Conservation (phyloP, 140 eudicot genomes). For the Oenanthe javanica region DNA sequence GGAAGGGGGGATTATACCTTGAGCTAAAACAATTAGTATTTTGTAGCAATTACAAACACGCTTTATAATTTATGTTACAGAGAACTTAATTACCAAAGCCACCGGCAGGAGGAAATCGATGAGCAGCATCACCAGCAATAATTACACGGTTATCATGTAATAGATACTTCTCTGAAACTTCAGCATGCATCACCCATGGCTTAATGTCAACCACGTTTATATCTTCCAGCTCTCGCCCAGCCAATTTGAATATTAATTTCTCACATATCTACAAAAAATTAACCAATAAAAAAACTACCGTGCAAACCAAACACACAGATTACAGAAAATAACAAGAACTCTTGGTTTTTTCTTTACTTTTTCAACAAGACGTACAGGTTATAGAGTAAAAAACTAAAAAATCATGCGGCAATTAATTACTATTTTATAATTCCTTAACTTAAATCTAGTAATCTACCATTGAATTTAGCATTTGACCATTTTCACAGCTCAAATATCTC, state of each 20-base stretch:
- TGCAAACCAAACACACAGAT: neutral
- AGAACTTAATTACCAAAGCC: constrained; percentile 63
- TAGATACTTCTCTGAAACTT: constrained; percentile 75
- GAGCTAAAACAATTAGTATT: neutral
- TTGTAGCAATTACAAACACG: neutral
- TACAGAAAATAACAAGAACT: neutral
- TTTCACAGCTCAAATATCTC: neutral
- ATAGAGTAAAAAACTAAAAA: no score
- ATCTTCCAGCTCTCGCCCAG: constrained; percentile 75
- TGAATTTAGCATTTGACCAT: neutral
- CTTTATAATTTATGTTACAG: neutral
- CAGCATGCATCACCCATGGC: constrained; percentile 98
- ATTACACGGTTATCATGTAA: constrained; percentile 51
- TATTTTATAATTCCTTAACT: neutral
- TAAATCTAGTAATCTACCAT: constrained; percentile 4
- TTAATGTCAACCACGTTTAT: constrained; percentile 68
- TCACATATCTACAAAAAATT: constrained; percentile 63
- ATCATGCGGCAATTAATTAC: neutral
- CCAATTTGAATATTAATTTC: constrained; percentile 70
- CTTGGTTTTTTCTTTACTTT: neutral
- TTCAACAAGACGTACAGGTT: neutral
- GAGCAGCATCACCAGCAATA: constrained; percentile 99
- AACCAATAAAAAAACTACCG: constrained; percentile 15
- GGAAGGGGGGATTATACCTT: neutral
- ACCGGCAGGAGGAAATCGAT: constrained; percentile 99